Conservation (phyloP, 2,329 filamentous ascomycete genomes). For the Monosporascus sp. region DNA sequence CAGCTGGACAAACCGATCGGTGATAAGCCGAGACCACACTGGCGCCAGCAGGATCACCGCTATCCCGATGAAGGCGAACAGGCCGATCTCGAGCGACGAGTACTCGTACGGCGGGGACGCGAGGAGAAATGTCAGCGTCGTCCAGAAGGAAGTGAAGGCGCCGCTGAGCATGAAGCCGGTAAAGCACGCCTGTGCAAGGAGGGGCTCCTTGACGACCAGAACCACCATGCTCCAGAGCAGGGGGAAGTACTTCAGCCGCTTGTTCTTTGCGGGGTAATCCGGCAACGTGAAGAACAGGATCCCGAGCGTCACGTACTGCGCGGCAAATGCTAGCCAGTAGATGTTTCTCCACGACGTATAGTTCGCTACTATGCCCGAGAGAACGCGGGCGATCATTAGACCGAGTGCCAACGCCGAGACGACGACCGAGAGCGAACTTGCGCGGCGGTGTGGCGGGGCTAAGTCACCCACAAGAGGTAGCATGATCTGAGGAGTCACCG, state of each 20-base stretch:
- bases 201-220: conserved; percentile 53
- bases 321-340: conserved; percentile 61
- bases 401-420: conserved; percentile 61
- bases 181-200: conserved; percentile 57
- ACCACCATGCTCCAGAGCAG: conserved; percentile 54
- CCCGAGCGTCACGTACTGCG: conserved; percentile 58
- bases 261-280: conserved; percentile 62
- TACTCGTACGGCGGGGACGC: conserved; percentile 65
- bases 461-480: conserved; percentile 67
- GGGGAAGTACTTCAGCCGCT: conserved; percentile 52
- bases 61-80: conserved; percentile 76
- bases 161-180: conserved; percentile 34
- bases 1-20: conserved; percentile 64
- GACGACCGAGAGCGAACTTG: conserved; percentile 59
- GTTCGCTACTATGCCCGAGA: conserved; percentile 63
- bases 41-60: conserved; percentile 63
- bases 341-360: conserved; percentile 61
- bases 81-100: conserved; percentile 61
- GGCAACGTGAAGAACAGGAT: conserved; percentile 64
- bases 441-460: conserved; percentile 55
- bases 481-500: conserved; percentile 49
- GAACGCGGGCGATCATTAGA: conserved; percentile 60
- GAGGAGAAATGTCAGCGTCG: conserved; percentile 74
- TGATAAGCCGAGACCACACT: conserved; percentile 63
- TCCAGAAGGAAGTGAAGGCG: conserved; percentile 63